A percentile compares a stretch with the other conserved stretches of the same genome.
Conservation (phyloP, 2,329 filamentous ascomycete species). For the Aureobasidium lini region DNA sequence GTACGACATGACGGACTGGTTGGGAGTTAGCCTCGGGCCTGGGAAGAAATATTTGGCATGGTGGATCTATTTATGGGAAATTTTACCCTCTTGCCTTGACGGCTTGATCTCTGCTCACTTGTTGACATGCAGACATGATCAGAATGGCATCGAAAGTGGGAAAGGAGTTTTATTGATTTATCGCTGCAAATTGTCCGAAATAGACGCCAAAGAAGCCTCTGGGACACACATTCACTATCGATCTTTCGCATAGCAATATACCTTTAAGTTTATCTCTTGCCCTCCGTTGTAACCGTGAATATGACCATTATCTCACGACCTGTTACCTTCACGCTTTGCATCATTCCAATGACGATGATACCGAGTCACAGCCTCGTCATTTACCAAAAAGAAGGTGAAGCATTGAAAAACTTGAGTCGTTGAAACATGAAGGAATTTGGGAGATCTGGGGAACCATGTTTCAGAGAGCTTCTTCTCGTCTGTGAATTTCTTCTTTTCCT, state of each 20-base stretch:
- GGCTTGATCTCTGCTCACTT: neutral
- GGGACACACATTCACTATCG: neutral
- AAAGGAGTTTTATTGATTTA: neutral
- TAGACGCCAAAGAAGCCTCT: neutral
- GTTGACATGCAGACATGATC: neutral
- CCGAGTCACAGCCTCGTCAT: neutral
- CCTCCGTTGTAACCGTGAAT: neutral
- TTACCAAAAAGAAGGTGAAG: neutral
- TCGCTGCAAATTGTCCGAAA: neutral
- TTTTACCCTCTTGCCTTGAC: neutral
- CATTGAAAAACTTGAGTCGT: neutral
- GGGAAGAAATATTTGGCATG: neutral
- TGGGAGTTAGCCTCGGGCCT: neutral
- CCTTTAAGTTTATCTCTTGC: neutral
- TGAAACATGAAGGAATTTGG: constrained; percentile 1
- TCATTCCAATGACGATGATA: neutral
- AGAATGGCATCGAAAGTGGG: neutral
- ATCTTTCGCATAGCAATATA: neutral
- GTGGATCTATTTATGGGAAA: neutral
- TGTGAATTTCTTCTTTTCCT: neutral
- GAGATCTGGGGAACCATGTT: neutral
- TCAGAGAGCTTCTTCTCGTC: neutral
- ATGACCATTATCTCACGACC: neutral
- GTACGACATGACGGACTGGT: constrained; percentile 3
- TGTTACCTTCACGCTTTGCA: neutral